Evolutionary conservation across 805 yeast species (phyloP).

Genomic region (Candida ulmi): DNA sequence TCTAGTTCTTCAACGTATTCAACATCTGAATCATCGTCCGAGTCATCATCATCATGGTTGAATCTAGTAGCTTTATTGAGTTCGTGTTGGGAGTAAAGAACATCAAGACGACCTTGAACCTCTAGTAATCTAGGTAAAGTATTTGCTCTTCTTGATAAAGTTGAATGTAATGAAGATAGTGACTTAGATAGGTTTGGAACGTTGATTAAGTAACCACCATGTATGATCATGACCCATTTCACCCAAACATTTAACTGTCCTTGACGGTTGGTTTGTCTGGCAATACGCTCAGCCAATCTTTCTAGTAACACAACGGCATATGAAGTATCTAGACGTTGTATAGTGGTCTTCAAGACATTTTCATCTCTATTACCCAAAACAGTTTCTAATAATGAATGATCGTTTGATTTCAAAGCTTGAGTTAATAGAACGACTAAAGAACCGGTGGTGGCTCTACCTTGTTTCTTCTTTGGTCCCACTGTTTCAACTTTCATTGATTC

Average conservation of each 20-base stretch:
- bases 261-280: constrained; percentile 50
- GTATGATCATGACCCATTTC: constrained; percentile 76
- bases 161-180: constrained; percentile 58
- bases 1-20: constrained; percentile 67
- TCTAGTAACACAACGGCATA: constrained; percentile 54
- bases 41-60: constrained; percentile 26
- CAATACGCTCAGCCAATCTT: constrained; percentile 52
- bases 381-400: constrained; percentile 77
- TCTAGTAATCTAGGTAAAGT: constrained; percentile 69
- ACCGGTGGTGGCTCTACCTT: constrained; percentile 58
- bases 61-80: constrained; percentile 42
- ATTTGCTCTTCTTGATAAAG: constrained; percentile 59
- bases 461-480: constrained; percentile 25
- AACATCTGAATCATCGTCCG: constrained; percentile 29
- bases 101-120: constrained; percentile 75
- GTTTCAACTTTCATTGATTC: constrained; percentile 27
- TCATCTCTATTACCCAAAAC: constrained; percentile 58
- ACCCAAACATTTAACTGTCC: constrained; percentile 66
- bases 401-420: constrained; percentile 86
- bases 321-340: constrained; percentile 49
- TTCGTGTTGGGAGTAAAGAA: constrained; percentile 60
- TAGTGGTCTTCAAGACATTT: constrained; percentile 45
- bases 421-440: constrained; percentile 78
- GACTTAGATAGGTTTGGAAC: constrained; percentile 46
- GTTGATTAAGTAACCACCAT: constrained; percentile 61